Evolutionary conservation across 331 rosid genomes (phyloP).

Genomic region (Quercus tomentella): DNA sequence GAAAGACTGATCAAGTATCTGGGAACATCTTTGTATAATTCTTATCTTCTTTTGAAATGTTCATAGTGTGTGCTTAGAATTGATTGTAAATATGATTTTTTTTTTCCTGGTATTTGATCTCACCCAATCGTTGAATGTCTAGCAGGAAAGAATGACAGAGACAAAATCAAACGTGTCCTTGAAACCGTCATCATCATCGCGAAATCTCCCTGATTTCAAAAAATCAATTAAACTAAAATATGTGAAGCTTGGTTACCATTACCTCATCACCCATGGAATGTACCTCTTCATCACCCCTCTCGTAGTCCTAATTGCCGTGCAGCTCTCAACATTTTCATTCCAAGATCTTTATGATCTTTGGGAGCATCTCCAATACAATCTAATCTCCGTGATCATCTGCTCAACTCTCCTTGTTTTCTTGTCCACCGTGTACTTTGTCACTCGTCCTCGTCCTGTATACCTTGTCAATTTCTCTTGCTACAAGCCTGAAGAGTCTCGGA

Average conservation of each 20-base stretch:
- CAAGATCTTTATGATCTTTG: slow-evolving; percentile 74
- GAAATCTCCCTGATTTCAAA: slow-evolving; percentile 86
- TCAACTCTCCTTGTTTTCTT: slow-evolving; percentile 84
- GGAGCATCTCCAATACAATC: slow-evolving; percentile 79
- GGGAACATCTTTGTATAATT: not conserved
- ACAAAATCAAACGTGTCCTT: slow-evolving; percentile 41
- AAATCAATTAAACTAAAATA: slow-evolving; percentile 81
- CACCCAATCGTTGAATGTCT: slow-evolving; percentile 3
- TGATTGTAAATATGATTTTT: not conserved
- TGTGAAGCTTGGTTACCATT: slow-evolving; percentile 94
- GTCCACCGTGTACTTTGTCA: slow-evolving; percentile 69
- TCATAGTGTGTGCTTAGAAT: not conserved
- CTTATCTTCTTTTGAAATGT: not conserved
- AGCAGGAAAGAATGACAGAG: slow-evolving; percentile 61
- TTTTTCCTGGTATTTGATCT: slow-evolving; percentile 2
- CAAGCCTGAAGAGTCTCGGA: slow-evolving; percentile 74
- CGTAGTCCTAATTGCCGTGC: slow-evolving; percentile 58
- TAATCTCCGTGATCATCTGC: slow-evolving; percentile 64
- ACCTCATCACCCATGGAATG: slow-evolving; percentile 90
- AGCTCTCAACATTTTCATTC: slow-evolving; percentile 75
- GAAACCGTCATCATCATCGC: slow-evolving; percentile 42
- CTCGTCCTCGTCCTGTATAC: slow-evolving; percentile 77
- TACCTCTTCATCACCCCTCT: slow-evolving; percentile 75
- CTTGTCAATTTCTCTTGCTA: slow-evolving; percentile 89
- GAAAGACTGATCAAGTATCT: not conserved